Percentiles rank a stretch among this genome's conserved stretches.
Evolutionary conservation across 345 rosid genomes (phyloP).

Genomic region (Eutrema yunnanense): DNA sequence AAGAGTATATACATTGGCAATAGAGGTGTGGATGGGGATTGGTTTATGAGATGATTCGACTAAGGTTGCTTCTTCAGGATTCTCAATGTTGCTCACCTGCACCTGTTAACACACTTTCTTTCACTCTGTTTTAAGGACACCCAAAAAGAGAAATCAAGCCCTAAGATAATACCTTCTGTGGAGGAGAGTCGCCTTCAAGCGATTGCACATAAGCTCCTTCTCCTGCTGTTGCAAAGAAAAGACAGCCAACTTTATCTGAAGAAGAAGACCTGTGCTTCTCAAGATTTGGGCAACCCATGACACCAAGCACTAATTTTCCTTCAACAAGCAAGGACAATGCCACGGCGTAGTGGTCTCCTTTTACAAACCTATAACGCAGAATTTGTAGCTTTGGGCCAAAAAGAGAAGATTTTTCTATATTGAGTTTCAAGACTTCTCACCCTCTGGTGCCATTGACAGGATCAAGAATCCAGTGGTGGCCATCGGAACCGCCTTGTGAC

Average conservation of each 20-base stretch:
- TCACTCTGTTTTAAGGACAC: not conserved
- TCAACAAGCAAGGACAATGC: conserved; percentile 73
- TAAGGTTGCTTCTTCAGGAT: conserved; percentile 72
- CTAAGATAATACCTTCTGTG: conserved; percentile 42
- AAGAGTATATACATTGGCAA: conserved; percentile 40
- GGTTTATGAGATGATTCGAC: conserved; percentile 80
- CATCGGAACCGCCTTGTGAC: conserved; percentile 70
- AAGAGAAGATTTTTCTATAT: not conserved
- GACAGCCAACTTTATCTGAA: conserved; percentile 49
- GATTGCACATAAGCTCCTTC: conserved; percentile 72
- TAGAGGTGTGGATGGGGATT: conserved; percentile 56
- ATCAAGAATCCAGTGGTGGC: conserved; percentile 86
- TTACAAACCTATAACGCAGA: conserved; percentile 48
- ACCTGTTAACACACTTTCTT: conserved; percentile 35
- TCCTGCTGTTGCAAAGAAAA: conserved; percentile 66
- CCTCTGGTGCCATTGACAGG: conserved; percentile 94
- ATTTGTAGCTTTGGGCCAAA: not conserved
- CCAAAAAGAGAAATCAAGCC: not conserved
- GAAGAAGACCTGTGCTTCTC: conserved; percentile 26
- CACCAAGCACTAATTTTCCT: conserved; percentile 86
- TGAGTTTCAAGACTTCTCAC: conserved; percentile 34
- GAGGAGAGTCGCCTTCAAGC: conserved; percentile 43
- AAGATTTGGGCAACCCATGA: conserved; percentile 80
- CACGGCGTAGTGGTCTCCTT: conserved; percentile 83
- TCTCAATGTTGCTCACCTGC: conserved; percentile 54